Evolutionary conservation across 1,139 yeast genomes (phyloP).

Genomic region (Nakaseomyces uthaithaninus): DNA sequence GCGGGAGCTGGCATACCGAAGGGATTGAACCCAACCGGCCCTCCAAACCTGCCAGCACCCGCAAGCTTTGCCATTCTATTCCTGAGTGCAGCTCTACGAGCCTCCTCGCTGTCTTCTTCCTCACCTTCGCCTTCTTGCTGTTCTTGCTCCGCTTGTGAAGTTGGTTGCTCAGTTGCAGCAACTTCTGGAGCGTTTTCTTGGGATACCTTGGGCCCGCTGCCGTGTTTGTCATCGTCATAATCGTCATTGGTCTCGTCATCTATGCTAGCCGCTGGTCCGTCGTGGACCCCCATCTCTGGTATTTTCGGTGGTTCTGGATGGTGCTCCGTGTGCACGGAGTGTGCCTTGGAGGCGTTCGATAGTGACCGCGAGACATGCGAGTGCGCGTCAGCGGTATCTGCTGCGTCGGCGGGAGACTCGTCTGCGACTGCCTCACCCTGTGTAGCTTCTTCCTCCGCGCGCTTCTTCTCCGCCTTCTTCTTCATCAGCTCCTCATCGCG

Average conservation of each 20-base stretch:
- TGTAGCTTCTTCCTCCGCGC: constrained; percentile 24
- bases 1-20: constrained; percentile 38
- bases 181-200: neutral
- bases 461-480: constrained; percentile 47
- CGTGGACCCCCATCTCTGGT: neutral
- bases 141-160: constrained; percentile 14
- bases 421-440: constrained; percentile 23
- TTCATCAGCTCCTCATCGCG: constrained; percentile 55
- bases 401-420: neutral
- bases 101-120: constrained; percentile 66
- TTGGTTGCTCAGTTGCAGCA: neutral
- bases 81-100: constrained; percentile 67
- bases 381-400: neutral
- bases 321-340: neutral
- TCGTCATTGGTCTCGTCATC: neutral
- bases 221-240: too few relatives aligned
- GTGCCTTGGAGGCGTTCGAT: neutral
- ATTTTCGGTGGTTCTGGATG: neutral
- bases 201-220: too few relatives aligned
- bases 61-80: constrained; percentile 95
- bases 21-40: constrained; percentile 62
- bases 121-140: constrained; percentile 38
- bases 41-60: constrained; percentile 83
- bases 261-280: neutral
- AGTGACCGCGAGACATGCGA: constrained; percentile 1